Evolutionary conservation across 1,139 yeast genomes (phyloP), one percentile per base, ranked within the genome.

Genomic region (Meyerozyma guilliermondii): DNA sequence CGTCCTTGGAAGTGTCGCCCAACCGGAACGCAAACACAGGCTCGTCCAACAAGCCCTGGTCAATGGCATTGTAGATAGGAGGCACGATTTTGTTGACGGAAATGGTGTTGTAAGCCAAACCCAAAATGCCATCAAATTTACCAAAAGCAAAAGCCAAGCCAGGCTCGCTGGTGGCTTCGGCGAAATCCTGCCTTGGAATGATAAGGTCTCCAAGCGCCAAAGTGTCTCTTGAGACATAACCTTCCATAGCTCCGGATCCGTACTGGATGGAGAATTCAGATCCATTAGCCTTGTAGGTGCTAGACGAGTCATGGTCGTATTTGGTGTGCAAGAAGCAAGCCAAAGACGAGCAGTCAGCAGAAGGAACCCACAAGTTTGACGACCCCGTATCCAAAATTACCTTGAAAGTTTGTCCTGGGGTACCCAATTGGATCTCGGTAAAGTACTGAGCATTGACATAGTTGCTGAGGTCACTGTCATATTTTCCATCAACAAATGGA

Each of bases 111-210:
- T 89, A 92, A 50, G 88, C 98, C 55, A 92, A 80, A 51, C 98
- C 98, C 49, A 92, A 74, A 53, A 92, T 89, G 66, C 98, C 98
- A 63, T 92, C 98, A 62, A 92, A 89, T 64, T 92, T 91, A 63
- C 96, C 98, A 67, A 92, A 92, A 43, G 98, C 98, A 71, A 92
- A 92, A 0, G 98, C 95, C 56, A 92, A 78, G 43, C 98, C 98
- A 30, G 98, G 98, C 71, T 92, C 98, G 52, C 80, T 80, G 46
- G 98, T 92, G 47, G 96, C 92, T 74, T 92, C 98, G 47, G 95
- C 98, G 62, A 92, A 92, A 62, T 84, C 94, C 71, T 91, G 98
- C 51, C 83, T 69, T 50, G 89, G 85, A 58, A 92, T 88, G 42
- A 74, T 69, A 68, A 92, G 78, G 60, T 86, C 96, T 43, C 97